Percentiles rank a stretch among this genome's conserved stretches.
Conservation (phyloP, 2,329 filamentous ascomycete species). For the Sphaerulina vaccinii region DNA sequence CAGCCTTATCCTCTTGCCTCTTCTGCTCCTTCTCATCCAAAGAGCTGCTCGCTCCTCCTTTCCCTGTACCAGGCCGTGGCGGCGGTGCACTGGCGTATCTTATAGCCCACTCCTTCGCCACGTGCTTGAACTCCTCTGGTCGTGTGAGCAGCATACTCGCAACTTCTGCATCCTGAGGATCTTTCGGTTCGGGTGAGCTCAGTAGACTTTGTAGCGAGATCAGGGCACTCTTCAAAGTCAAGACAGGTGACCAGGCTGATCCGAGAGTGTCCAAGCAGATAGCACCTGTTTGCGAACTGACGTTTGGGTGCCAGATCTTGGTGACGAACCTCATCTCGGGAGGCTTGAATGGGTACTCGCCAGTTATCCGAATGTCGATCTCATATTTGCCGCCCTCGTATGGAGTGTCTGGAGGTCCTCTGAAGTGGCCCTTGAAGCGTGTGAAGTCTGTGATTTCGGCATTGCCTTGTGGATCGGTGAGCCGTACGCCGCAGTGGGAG, state of each 20-base stretch:
- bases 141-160: conserved; percentile 82
- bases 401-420: conserved; percentile 85
- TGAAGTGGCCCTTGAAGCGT: conserved; percentile 79
- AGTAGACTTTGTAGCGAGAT: conserved; percentile 91
- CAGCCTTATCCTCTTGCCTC: conserved; percentile 54
- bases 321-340: conserved; percentile 90
- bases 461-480: conserved; percentile 45
- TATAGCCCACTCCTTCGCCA: conserved; percentile 88
- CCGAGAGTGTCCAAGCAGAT: conserved; percentile 95
- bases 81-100: conserved; percentile 75
- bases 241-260: conserved; percentile 87
- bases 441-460: conserved; percentile 68
- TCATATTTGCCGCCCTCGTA: conserved; percentile 83
- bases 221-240: conserved; percentile 93
- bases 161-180: conserved; percentile 95
- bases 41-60: conserved; percentile 31
- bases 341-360: conserved; percentile 89
- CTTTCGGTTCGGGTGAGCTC: conserved; percentile 89
- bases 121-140: conserved; percentile 74
- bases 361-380: conserved; percentile 83
- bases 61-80: conserved; percentile 50
- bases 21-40: conserved; percentile 41
- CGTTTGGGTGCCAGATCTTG: conserved; percentile 95
- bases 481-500: conserved; percentile 71
- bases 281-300: conserved; percentile 76